phyloP scores from a whole-genome alignment of 305 asterid species.

The Fraxinus albicans region DNA sequence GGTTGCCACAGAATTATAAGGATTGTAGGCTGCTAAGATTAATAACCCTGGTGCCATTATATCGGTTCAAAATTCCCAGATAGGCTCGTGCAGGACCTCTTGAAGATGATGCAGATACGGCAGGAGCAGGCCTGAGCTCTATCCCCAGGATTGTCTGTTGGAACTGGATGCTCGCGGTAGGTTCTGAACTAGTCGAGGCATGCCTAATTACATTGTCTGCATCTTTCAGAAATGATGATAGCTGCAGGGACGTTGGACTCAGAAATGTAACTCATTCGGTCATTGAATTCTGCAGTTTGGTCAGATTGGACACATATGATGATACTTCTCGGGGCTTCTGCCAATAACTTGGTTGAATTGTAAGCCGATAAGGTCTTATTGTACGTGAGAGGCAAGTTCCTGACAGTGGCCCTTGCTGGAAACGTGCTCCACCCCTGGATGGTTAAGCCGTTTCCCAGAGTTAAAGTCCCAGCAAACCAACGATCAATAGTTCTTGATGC shows the following conservation, averaged over 20 bases:
- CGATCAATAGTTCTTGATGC: constrained; percentile 38
- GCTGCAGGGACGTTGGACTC: constrained; percentile 21
- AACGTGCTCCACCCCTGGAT: constrained; percentile 37
- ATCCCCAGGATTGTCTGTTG: constrained; percentile 32
- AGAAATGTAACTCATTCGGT: constrained; percentile 17
- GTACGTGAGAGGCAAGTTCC: constrained; percentile 28
- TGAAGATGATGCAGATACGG: constrained; percentile 28
- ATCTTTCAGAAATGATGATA: constrained; percentile 25
- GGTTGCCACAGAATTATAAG: background rate
- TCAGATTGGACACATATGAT: constrained; percentile 22
- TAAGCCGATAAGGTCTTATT: constrained; percentile 32
- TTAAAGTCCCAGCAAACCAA: constrained; percentile 31
- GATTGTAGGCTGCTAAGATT: constrained; percentile 37
- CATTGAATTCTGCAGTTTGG: constrained; percentile 5
- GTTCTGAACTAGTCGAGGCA: constrained; percentile 9
- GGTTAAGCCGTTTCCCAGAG: constrained; percentile 1
- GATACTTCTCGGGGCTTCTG: constrained; percentile 16
- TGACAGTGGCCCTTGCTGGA: constrained; percentile 27
- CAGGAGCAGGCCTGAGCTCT: constrained; percentile 29
- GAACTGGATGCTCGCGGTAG: constrained; percentile 30
- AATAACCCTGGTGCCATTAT: constrained; percentile 43
- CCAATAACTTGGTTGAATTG: constrained; percentile 24
- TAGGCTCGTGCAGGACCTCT: constrained; percentile 40
- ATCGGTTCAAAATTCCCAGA: constrained; percentile 40
- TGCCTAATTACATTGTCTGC: constrained; percentile 21